Base-by-base conservation (phyloP, 352 stramenopile species). In the Phytophthora capsici region DNA sequence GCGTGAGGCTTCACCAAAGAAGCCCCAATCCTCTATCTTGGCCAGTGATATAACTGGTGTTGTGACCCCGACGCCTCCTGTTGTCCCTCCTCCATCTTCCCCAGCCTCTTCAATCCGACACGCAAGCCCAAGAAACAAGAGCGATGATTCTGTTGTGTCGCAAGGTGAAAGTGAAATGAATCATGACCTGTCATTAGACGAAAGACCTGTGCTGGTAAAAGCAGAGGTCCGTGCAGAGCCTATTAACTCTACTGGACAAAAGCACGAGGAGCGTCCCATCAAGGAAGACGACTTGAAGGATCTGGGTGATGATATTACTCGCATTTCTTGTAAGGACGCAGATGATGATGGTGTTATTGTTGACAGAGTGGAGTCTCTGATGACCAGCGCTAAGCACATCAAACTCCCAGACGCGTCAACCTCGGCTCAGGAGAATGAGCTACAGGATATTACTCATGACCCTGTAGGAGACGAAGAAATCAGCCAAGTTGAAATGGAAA, bases 71-170 rank as follows among this genome's bases (percentile, higher is more conserved):
- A 57, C 25, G 43, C 59, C 34, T 48, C 51, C 26, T 44, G 20
- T 13, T n/a, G 52, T 23, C n/a, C 43, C 37, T 3, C 26, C 36
- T 34, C 34, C 37, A 16, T 57, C 45, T 52, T 19, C 62, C 57
- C 53, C 36, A 6, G 20, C 28, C 23, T 66, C 51, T 17, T 25
- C 47, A 23, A 37, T 58, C 36, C 32, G 36, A 8, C 30, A 66
- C 25, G 20, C 47, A 36, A 63, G 46, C 40, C 53, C 30, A 30
- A 59, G 23, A 12, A 52, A 32, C 22, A 52, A 73, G 32, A 49
- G 37, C 17, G 34, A 67, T n/a, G 46, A 19, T 16, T 16, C 19
- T 23, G 16, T 30, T 36, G 32, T 41, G 13, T 46, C 41, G 26
- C 53, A 50, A 60, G 37, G 17, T 20, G 51, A 36, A n/a, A 50